Evolutionary conservation across 163 green algal genomes (phyloP).

Genomic region (Chlamydomonas reinhardtii): DNA sequence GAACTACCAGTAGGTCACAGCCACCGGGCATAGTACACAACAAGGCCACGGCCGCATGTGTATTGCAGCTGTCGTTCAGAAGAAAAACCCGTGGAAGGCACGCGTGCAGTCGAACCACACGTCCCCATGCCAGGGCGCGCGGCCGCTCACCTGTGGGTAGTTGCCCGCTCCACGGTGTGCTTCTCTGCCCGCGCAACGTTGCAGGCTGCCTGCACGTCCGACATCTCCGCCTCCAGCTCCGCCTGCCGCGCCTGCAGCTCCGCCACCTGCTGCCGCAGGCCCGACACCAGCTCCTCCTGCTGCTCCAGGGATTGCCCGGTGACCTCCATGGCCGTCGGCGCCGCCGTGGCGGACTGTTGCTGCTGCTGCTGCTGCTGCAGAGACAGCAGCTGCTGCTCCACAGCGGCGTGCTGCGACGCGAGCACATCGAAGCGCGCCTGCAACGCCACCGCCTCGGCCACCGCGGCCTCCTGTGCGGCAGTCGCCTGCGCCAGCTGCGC

Average conservation of each 20-base stretch:
- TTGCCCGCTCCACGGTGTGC: conserved; percentile 4
- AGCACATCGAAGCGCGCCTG: not conserved
- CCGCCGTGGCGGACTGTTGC: not conserved
- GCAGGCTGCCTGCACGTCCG: conserved; percentile 43
- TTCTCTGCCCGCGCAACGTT: conserved; percentile 42
- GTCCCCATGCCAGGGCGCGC: no score
- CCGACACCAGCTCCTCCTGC: not conserved
- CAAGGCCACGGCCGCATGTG: no score
- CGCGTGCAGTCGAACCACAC: no score
- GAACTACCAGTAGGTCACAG: no score
- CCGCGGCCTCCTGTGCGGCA: no score
- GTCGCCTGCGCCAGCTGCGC: not conserved
- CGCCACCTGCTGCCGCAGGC: not conserved
- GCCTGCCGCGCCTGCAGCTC: conserved; percentile 17
- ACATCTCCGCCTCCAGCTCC: conserved; percentile 46
- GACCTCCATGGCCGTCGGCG: not conserved
- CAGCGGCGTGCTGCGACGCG: not conserved
- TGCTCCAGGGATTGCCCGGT: not conserved
- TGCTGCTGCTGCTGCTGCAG: not conserved
- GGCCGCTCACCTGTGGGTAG: conserved; percentile 5
- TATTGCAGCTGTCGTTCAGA: no score
- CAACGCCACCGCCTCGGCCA: not conserved
- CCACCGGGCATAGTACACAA: no score
- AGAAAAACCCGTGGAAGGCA: no score
- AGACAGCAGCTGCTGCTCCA: not conserved